These are phyloP conservation scores for Astrothelium subdiscretum DNA, from an alignment of 495 filamentous ascomycete genomes.

Conservation along the genomic window DNA sequence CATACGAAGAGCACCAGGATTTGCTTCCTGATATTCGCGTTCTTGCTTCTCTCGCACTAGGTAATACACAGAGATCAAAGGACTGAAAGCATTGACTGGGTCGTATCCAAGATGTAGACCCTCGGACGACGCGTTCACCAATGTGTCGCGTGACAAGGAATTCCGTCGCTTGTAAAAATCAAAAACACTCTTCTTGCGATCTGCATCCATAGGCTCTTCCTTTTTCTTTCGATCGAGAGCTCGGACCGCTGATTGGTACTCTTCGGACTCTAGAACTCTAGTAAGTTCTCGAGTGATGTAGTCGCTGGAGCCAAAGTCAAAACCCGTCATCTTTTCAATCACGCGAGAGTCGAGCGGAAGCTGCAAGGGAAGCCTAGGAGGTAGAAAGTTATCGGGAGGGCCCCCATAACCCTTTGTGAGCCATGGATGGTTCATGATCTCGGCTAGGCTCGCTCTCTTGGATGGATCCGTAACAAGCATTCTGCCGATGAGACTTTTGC, in stretches of 20 bases:
- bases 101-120: constrained; percentile 72
- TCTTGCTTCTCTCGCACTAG: constrained; percentile 91
- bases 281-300: constrained; percentile 71
- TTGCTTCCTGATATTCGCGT: constrained; percentile 57
- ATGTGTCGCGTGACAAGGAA: constrained; percentile 77
- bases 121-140: constrained; percentile 77
- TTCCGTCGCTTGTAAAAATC: constrained; percentile 96
- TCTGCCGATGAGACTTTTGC: constrained; percentile 80
- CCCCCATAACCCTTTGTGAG: constrained; percentile 83
- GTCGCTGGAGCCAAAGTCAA: constrained; percentile 87
- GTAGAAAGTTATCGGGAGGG: constrained; percentile 83
- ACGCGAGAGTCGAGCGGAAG: constrained; percentile 75
- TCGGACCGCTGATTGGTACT: constrained; percentile 74
- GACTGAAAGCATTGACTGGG: constrained; percentile 87
- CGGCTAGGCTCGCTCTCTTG: constrained; percentile 71
- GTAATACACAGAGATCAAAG: constrained; percentile 88
- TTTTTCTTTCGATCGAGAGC: constrained; percentile 51
- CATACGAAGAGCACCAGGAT: constrained; percentile 47
- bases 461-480: constrained; percentile 95
- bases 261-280: constrained; percentile 75
- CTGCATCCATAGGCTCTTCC: constrained; percentile 47
- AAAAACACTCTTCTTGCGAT: constrained; percentile 79
- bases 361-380: constrained; percentile 69
- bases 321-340: constrained; percentile 89
- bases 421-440: constrained; percentile 97